phyloP scores from a whole-genome alignment of 2,329 filamentous ascomycete genomes.

The Fusarium solani-melongenae region DNA sequence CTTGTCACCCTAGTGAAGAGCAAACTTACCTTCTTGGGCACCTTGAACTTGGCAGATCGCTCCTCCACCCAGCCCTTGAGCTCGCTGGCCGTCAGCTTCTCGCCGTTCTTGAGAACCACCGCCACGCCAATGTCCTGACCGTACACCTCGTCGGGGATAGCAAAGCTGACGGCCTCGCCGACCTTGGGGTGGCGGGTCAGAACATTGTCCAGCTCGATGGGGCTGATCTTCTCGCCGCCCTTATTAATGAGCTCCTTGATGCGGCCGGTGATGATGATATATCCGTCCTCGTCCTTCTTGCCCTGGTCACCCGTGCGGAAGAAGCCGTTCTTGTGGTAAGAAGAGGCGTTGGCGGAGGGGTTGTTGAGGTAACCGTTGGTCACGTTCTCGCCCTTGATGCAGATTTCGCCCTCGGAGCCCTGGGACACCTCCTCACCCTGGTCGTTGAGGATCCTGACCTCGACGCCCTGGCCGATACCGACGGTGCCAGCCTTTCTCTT shows the following conservation, averaged over 20 bases:
- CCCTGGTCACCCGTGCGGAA: slow-evolving; percentile 92
- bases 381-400: slow-evolving; percentile 83
- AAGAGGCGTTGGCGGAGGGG: slow-evolving; percentile 76
- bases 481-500: slow-evolving; percentile 85
- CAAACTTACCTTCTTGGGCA: slow-evolving; percentile 77
- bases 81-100: slow-evolving; percentile 66
- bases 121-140: slow-evolving; percentile 85
- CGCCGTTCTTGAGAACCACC: slow-evolving; percentile 76
- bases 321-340: slow-evolving; percentile 80
- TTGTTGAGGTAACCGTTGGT: slow-evolving; percentile 91
- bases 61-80: slow-evolving; percentile 76
- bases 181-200: slow-evolving; percentile 79
- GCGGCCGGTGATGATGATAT: slow-evolving; percentile 86
- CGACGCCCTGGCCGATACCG: slow-evolving; percentile 84
- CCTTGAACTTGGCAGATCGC: slow-evolving; percentile 84
- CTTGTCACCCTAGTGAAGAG: background rate
- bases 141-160: slow-evolving; percentile 83
- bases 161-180: slow-evolving; percentile 84
- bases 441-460: slow-evolving; percentile 80
- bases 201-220: slow-evolving; percentile 88
- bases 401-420: slow-evolving; percentile 83
- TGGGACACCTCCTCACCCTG: slow-evolving; percentile 74
- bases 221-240: slow-evolving; percentile 89
- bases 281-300: slow-evolving; percentile 81
- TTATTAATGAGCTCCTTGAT: slow-evolving; percentile 96